Evolutionary conservation across 495 filamentous ascomycete species (phyloP), one percentile per base, ranked within the genome.

Genomic region (Penicillium subrubescens): DNA sequence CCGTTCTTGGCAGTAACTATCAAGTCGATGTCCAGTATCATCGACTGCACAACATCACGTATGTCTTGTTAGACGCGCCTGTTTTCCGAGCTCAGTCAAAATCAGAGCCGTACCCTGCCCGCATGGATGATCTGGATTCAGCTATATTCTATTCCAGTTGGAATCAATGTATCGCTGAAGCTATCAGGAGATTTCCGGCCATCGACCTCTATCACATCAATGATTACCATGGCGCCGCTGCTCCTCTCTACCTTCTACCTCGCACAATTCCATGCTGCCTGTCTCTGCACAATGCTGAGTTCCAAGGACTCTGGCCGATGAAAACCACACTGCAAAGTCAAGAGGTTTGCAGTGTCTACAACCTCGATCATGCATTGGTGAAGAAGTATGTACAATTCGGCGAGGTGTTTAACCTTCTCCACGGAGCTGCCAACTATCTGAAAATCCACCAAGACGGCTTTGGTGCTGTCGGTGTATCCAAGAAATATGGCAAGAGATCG

Each of bases 301-400:
- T 91, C 71, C 88, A 90, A 73, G 87, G 88, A 48, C 79, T 90
- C 55, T 90, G 89, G 87, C 83, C 87, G 34, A 85, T 91, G 78
- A 80, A 87, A 55, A 88, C 82, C 10, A 75, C 82, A 19, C 75
- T 81, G 31, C 88, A 90, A 66, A 78, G 75, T 59, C 77, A 84
- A 60, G 88, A 90, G 69, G 83, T 90, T 17, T 88, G 87, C 69
- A 75, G 78, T 12, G 84, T 89, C 3, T 90, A 85, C 72, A 87
- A 88, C 67, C 74, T 90, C 19, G 67, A 78, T 5, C 70, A 77
- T 17, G 80, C 81, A 8, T 70, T 85, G 15, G 73, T 77, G 19
- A 73, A 72, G 33, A 73, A 84, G 34, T 90, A 90, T 66, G 81
- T 88, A n/a, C 88, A 90, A 65, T 90, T 88, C 64, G 88, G 88